Percentiles rank a stretch among this genome's conserved stretches.
phyloP scores from a whole-genome alignment of 1,284 basidiomycete species.

The Austroboletus novae-zelandiae region DNA sequence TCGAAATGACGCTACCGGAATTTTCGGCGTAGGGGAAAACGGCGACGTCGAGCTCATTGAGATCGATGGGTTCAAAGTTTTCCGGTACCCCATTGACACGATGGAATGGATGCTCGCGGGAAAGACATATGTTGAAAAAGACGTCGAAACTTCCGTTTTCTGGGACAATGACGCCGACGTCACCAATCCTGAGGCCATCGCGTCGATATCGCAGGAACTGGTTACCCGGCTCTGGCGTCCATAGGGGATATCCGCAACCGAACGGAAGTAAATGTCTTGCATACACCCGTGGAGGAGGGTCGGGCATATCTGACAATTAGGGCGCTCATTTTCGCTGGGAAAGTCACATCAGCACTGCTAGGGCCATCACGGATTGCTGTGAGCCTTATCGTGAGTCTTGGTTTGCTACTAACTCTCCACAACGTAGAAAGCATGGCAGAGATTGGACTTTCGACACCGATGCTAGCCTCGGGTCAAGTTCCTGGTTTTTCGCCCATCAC shows the following conservation, averaged over 20 bases:
- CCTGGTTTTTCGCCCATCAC: slow-evolving; percentile 9
- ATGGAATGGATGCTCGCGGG: slow-evolving; percentile 7
- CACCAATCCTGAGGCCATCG: slow-evolving; percentile 24
- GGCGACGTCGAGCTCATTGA: neutral
- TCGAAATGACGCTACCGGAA: neutral
- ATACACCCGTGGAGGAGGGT: slow-evolving; percentile 12
- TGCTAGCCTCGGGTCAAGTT: no score
- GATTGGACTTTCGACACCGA: neutral
- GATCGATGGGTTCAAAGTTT: slow-evolving; percentile 1
- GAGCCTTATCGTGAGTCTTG: neutral
- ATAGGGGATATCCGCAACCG: slow-evolving; percentile 24
- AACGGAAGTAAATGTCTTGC: slow-evolving; percentile 3
- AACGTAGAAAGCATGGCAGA: neutral
- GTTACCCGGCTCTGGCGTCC: slow-evolving; percentile 22
- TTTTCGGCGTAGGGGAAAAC: neutral
- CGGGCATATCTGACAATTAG: neutral
- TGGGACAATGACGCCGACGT: slow-evolving; percentile 10
- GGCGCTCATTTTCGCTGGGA: neutral
- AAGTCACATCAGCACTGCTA: neutral
- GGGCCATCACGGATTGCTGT: neutral
- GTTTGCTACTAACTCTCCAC: neutral
- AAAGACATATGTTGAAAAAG: slow-evolving; percentile 28
- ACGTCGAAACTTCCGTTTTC: slow-evolving; percentile 22
- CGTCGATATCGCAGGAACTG: slow-evolving; percentile 9
- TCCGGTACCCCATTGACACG: slow-evolving; percentile 6